Evolutionary conservation across 2,329 filamentous ascomycete genomes (phyloP).

Genomic region (Nemania diffusa): DNA sequence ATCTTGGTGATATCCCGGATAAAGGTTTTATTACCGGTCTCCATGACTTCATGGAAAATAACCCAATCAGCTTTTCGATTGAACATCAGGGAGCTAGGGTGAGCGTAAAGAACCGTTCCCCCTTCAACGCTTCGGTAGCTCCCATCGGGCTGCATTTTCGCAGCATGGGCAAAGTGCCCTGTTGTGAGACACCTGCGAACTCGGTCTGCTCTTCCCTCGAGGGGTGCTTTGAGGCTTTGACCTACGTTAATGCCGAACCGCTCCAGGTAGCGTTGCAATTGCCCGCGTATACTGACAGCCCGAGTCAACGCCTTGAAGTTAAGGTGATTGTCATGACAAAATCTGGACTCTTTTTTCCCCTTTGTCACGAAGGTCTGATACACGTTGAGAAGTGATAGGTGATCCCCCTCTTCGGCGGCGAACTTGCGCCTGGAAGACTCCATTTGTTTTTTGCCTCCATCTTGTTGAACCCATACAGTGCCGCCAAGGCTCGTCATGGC

Average conservation of each 20-base stretch:
- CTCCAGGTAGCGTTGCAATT: slow-evolving; percentile 88
- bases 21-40: slow-evolving; percentile 87
- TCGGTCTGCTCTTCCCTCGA: slow-evolving; percentile 68
- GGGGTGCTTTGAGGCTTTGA: slow-evolving; percentile 63
- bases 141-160: slow-evolving; percentile 92
- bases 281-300: slow-evolving; percentile 85
- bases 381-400: slow-evolving; percentile 91
- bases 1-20: slow-evolving; percentile 94
- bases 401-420: slow-evolving; percentile 92
- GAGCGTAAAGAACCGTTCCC: slow-evolving; percentile 80
- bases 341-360: slow-evolving; percentile 83
- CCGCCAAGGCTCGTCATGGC: slow-evolving; percentile 92
- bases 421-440: slow-evolving; percentile 83
- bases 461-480: slow-evolving; percentile 82
- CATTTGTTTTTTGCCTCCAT: slow-evolving; percentile 78
- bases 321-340: slow-evolving; percentile 86
- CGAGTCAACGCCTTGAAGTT: slow-evolving; percentile 87
- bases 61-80: slow-evolving; percentile 98
- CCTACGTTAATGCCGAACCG: slow-evolving; percentile 79
- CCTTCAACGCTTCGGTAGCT: slow-evolving; percentile 88
- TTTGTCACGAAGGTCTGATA: slow-evolving; percentile 88
- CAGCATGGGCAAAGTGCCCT: slow-evolving; percentile 93
- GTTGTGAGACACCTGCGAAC: slow-evolving; percentile 87
- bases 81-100: slow-evolving; percentile 94
- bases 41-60: slow-evolving; percentile 91